These are phyloP conservation scores for Mucor ambiguus DNA, from an alignment of 371 early-diverging fungal species.

Conservation along the genomic window DNA sequence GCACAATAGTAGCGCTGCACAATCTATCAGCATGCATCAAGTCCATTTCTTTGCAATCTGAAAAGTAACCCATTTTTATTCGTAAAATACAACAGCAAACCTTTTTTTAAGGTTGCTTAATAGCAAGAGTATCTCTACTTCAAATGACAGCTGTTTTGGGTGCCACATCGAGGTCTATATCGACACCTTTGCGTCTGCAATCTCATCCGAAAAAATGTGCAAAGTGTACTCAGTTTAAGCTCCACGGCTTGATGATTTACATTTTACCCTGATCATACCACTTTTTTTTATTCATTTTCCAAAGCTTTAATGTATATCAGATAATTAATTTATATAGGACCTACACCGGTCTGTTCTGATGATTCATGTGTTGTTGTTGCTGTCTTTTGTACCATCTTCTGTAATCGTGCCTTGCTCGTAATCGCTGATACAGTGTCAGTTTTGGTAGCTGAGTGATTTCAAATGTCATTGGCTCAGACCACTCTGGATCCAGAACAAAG, in stretches of 20 bases:
- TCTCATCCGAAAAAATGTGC: constrained; percentile 1
- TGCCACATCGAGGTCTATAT: neutral
- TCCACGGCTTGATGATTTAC: neutral
- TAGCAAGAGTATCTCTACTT: neutral
- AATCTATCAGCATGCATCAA: too few species aligned
- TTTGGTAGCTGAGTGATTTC: constrained; percentile 16
- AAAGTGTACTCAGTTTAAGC: neutral
- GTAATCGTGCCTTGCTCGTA: constrained; percentile 5
- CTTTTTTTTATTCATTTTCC: neutral
- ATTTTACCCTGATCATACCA: constrained; percentile 10
- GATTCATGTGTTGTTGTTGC: neutral
- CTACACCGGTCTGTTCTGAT: neutral
- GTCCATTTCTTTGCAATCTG: too few species aligned
- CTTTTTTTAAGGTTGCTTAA: neutral
- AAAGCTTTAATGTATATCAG: neutral
- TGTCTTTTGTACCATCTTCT: neutral
- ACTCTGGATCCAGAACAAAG: constrained; percentile 24
- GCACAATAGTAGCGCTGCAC: neutral
- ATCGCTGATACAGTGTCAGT: constrained; percentile 7
- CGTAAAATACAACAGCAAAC: neutral
- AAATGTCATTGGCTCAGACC: constrained; percentile 18
- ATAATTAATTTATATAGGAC: neutral
- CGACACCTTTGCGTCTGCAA: neutral
- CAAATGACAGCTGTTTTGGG: neutral
- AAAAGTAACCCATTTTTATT: neutral